Conservation (phyloP, 148 eudicot species). For the Camellia japonica region DNA sequence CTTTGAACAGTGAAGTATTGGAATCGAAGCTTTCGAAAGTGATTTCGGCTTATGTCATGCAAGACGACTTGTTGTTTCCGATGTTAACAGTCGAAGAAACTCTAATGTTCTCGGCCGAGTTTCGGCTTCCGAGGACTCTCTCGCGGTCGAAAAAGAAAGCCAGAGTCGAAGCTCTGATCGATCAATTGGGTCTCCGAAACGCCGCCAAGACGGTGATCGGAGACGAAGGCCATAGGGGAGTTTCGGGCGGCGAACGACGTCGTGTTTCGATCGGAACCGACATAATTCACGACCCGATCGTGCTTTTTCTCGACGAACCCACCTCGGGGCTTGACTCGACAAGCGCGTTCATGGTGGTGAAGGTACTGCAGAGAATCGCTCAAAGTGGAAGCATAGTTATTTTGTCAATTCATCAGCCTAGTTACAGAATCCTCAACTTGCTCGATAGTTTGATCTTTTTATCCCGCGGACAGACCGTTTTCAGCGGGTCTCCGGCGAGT, state of each 20-base stretch:
- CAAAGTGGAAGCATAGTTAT: conserved; percentile 83
- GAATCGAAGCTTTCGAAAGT: conserved; percentile 66
- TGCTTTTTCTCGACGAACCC: conserved; percentile 85
- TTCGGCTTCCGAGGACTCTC: conserved; percentile 67
- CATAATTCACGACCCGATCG: conserved; percentile 81
- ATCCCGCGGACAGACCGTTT: conserved; percentile 73
- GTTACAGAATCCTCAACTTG: conserved; percentile 57
- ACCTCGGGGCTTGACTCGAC: conserved; percentile 93
- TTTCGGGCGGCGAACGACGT: conserved; percentile 86
- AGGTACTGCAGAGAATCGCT: conserved; percentile 75
- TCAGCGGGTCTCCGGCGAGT: conserved; percentile 43
- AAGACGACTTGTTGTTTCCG: conserved; percentile 81
- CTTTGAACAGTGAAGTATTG: conserved; percentile 61
- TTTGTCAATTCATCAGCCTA: conserved; percentile 84
- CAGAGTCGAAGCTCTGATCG: conserved; percentile 70
- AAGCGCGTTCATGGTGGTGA: conserved; percentile 84
- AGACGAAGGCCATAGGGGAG: conserved; percentile 86
- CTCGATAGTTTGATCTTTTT: conserved; percentile 66
- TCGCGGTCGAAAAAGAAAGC: conserved; percentile 64
- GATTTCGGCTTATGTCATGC: conserved; percentile 96
- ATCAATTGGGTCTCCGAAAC: conserved; percentile 66
- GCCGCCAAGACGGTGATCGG: conserved; percentile 86
- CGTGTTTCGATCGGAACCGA: conserved; percentile 83
- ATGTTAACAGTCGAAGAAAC: conserved; percentile 95
- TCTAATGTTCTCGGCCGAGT: conserved; percentile 82